These are phyloP conservation scores for Microbotryomycetes sp. DNA, from an alignment of 1,284 basidiomycete genomes.

Conservation along the genomic window DNA sequence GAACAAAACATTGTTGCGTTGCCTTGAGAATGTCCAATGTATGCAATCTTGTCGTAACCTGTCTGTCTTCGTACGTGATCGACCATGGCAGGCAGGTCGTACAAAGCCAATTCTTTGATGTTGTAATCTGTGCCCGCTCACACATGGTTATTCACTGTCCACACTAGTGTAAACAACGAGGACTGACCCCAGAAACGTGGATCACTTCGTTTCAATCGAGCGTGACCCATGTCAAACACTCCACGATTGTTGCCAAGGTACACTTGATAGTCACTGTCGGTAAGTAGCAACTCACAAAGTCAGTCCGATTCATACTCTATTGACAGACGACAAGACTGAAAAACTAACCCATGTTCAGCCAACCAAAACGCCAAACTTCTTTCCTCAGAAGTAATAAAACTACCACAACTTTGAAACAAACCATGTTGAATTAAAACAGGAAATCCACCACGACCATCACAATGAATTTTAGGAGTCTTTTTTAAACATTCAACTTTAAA, in stretches of 20 bases:
- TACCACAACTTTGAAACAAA: conserved; percentile 57
- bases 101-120: conserved; percentile 55
- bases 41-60: conserved; percentile 55
- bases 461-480: conserved; percentile 40
- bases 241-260: conserved; percentile 57
- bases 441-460: conserved; percentile 50
- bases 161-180: background rate
- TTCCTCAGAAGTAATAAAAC: conserved; percentile 58
- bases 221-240: conserved; percentile 58
- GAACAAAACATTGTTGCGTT: conserved; percentile 49
- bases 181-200: conserved; percentile 55
- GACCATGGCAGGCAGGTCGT: conserved; percentile 56
- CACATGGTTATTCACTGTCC: background rate
- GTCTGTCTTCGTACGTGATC: conserved; percentile 54
- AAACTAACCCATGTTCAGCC: conserved; percentile 48
- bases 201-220: conserved; percentile 48
- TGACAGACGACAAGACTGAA: background rate
- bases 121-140: conserved; percentile 53
- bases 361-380: conserved; percentile 58
- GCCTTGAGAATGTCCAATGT: conserved; percentile 58
- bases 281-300: background rate
- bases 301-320: background rate
- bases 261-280: conserved; percentile 51
- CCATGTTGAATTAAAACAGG: conserved; percentile 58
- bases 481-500: conserved; percentile 50